Evolutionary conservation across 164 flowering plant genomes (phyloP).

Genomic region (Amborella trichopoda): DNA sequence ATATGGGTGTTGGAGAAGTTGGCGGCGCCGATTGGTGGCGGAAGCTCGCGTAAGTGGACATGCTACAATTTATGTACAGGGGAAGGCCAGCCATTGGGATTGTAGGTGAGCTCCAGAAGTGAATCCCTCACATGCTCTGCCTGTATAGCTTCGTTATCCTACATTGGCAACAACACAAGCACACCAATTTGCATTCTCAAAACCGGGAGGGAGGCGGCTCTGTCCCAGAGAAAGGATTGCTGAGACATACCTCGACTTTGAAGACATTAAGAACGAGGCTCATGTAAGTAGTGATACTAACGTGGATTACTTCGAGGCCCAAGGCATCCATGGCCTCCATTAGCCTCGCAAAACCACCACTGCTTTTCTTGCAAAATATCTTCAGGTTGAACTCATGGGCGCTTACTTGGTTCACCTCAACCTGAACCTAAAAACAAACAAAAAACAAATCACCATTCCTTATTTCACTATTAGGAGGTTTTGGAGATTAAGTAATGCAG

Average conservation of each 20-base stretch:
- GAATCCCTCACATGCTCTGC: conserved; percentile 77
- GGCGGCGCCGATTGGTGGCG: too few relatives aligned
- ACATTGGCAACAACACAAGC: conserved; percentile 38
- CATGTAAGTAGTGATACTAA: conserved; percentile 52
- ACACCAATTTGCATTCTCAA: too few relatives aligned
- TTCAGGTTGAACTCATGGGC: conserved; percentile 66
- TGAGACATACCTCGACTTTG: conserved; percentile 54
- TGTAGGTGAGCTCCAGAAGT: conserved; percentile 53
- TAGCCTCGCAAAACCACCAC: conserved; percentile 68
- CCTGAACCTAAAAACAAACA: conserved; percentile 41
- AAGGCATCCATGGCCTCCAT: conserved; percentile 71
- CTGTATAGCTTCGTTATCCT: conserved; percentile 55
- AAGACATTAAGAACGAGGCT: conserved; percentile 59
- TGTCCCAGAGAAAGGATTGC: not conserved
- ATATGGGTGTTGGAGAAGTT: too few relatives aligned
- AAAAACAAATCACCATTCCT: not conserved
- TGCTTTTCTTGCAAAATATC: conserved; percentile 65
- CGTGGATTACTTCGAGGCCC: conserved; percentile 74
- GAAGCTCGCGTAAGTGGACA: too few relatives aligned
- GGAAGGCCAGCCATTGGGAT: conserved; percentile 19
- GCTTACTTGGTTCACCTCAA: conserved; percentile 60
- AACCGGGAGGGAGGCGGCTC: too few relatives aligned
- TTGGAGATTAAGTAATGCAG: not conserved
- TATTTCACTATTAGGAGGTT: not conserved
- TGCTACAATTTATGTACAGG: too few relatives aligned